Base-by-base conservation (phyloP, 2,329 filamentous ascomycete species). In the Dryadomyces quercivorus region DNA sequence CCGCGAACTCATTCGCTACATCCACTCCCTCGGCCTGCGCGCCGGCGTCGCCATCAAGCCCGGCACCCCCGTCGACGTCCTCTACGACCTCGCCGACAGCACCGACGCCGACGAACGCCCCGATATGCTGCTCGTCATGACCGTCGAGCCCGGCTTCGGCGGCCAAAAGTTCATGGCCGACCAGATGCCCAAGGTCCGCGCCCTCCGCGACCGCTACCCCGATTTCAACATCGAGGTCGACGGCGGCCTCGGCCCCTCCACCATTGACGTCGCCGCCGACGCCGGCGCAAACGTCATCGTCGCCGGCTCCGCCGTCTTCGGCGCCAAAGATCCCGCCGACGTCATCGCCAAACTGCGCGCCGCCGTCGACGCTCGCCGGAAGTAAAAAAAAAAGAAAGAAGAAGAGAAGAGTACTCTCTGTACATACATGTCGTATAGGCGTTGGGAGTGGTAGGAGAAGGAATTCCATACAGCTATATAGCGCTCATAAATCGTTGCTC, bases 81-180 rank as follows among this genome's bases (percentile, higher is more conserved):
- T 98, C 54, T 96, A 88, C 80, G 89, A 95, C 47, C 85, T 96
- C 53, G 71, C 97, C 52, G 90, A 92, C 61, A 86, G 75, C 62
- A 66, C 78, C 2, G 77, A 87, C 51, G 77, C 81, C 64, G 80
- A 81, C 59, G 93, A 96, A 67, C 77, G 82, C 55, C 93, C 93
- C 10, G 93, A 98, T 92, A 98, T 98, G 93, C 90, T 95, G 42
- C 82, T 98, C 18, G 81, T 98, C 57, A 98, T 98, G 93, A 98
- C 93, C 1, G 93, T 98, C 46, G 82, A 98, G 71, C 93, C 93
- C 47, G 93, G 93, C 48, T 98, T 98, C 66, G 93, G 93, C 59
- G 93, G 93, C 7, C 93, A 98, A 68, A 96, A 95, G 66, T 98
- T 98, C 76, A 97, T 97, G 90, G 84, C 89, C 13, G 88, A 88